Evolutionary conservation across 495 filamentous ascomycete species (phyloP), one percentile per base, ranked within the genome.

Genomic region (Lineolata rhizophorae): DNA sequence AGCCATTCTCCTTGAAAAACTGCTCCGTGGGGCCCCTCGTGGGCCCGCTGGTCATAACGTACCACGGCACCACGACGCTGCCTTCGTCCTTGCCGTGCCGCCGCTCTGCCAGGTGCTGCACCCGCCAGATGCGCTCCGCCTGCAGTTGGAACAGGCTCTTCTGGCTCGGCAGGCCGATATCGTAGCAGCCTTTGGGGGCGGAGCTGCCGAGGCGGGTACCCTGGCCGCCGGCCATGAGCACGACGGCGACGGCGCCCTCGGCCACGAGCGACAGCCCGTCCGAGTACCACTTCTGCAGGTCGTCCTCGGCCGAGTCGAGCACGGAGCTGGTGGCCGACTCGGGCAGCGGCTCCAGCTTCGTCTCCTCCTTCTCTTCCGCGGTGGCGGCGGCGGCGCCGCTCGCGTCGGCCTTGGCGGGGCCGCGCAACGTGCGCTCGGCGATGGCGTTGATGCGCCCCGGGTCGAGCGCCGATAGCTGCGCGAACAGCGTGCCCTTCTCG

Each of bases 21-120:
- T 74, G 64, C 63, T 92, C 79, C 5, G 87, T 99, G 6, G 83
- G 77, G 33, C 69, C 67, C 41, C 84, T 67, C 9, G 87, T 99
- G n/a, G 87, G 90, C 6, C 87, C 87, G 43, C 81, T 91, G 38
- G 87, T 99, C 87, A 99, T 99, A 47, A 99, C 76, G 57, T 95
- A 99, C 87, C 87, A 99, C 4, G 87, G 90, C 19, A 99, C 72
- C 5, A 73, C 65, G 19, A 77, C 74, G 36, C 65, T 61, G 12
- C 31, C 45, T 41, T 48, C 43, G 16, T 58, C 51, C 36, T 69
- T 71, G 12, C 65, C 65, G 30, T 71, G 62, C 37, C 66, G 60
- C 59, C 77, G 72, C 33, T 65, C 57, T n/a, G 83, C 83, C 34
- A 95, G 56, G 34, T 67, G 48, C 54, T 95, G 79, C n/a, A 93